Evolutionary conservation across 2,329 filamentous ascomycete genomes (phyloP).

Genomic region (Cordyceps cicadae): DNA sequence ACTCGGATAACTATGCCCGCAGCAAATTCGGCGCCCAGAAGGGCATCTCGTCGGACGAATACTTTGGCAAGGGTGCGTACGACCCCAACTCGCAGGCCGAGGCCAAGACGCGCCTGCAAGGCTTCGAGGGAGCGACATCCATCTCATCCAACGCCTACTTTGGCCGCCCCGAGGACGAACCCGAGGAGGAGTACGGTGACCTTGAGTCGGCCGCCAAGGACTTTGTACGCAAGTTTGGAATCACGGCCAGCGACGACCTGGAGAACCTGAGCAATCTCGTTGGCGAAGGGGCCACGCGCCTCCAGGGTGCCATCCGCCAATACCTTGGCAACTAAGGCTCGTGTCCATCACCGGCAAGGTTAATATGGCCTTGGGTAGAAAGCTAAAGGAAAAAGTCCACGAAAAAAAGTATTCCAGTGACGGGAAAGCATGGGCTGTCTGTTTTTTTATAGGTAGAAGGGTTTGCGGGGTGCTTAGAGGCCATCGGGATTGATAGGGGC

Average conservation of each 20-base stretch:
- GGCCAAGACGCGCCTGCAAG: conserved; percentile 78
- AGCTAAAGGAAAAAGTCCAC: background rate
- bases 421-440: background rate
- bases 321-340: conserved; percentile 50
- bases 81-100: conserved; percentile 74
- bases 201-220: conserved; percentile 91
- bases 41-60: conserved; percentile 95
- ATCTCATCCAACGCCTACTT: conserved; percentile 99
- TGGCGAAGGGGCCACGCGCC: conserved; percentile 73
- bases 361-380: background rate
- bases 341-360: background rate
- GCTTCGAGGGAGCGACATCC: conserved; percentile 83
- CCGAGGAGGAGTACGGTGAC: conserved; percentile 76
- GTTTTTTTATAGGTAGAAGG: background rate
- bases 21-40: conserved; percentile 88
- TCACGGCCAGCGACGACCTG: conserved; percentile 90
- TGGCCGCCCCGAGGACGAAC: conserved; percentile 79
- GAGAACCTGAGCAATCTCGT: conserved; percentile 79
- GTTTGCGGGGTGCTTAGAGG: background rate
- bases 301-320: conserved; percentile 67
- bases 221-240: conserved; percentile 88
- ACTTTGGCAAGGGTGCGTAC: conserved; percentile 85
- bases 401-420: background rate
- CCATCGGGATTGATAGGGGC: background rate
- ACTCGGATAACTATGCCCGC: conserved; percentile 75